A percentile compares a stretch with the other conserved stretches of the same genome.
phyloP scores from a whole-genome alignment of 1,284 basidiomycete species.

The Cystobasidiaceae sp. region DNA sequence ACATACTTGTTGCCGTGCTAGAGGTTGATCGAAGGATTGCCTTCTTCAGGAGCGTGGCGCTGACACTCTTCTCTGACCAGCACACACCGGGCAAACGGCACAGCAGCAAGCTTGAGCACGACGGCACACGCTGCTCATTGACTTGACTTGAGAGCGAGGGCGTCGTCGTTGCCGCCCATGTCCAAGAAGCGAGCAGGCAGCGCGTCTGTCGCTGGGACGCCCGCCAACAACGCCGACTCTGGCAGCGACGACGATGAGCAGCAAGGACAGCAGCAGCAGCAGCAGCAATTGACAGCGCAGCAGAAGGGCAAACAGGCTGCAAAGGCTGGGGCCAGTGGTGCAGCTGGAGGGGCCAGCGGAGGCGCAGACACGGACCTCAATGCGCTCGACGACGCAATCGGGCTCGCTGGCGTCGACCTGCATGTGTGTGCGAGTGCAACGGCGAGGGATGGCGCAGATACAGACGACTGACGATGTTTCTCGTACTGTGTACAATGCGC shows the following conservation, averaged over 20 bases:
- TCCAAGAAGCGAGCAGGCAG: conserved; percentile 19
- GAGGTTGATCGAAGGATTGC: too few species aligned
- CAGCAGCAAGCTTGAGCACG: too few species aligned
- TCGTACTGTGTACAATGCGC: background rate
- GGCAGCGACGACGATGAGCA: conserved; percentile 26
- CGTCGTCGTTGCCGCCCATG: background rate
- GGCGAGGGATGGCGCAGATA: background rate
- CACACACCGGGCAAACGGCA: too few species aligned
- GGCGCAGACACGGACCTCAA: conserved; percentile 39
- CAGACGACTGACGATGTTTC: background rate
- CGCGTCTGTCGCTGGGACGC: conserved; percentile 8
- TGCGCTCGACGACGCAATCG: conserved; percentile 43
- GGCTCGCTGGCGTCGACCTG: conserved; percentile 42
- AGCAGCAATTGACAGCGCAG: background rate
- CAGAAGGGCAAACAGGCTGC: conserved; percentile 13
- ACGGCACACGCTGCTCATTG: background rate
- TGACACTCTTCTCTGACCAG: too few species aligned
- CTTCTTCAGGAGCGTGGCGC: too few species aligned
- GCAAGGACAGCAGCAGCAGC: too few species aligned
- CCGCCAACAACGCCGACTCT: conserved; percentile 4
- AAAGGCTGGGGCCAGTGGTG: background rate
- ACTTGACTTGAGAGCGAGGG: background rate
- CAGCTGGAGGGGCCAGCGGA: background rate
- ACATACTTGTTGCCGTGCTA: too few species aligned
- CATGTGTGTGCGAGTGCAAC: conserved; percentile 32